phyloP scores from a whole-genome alignment of 2,329 filamentous ascomycete genomes.

The Scopulariopsis brevicaulis region DNA sequence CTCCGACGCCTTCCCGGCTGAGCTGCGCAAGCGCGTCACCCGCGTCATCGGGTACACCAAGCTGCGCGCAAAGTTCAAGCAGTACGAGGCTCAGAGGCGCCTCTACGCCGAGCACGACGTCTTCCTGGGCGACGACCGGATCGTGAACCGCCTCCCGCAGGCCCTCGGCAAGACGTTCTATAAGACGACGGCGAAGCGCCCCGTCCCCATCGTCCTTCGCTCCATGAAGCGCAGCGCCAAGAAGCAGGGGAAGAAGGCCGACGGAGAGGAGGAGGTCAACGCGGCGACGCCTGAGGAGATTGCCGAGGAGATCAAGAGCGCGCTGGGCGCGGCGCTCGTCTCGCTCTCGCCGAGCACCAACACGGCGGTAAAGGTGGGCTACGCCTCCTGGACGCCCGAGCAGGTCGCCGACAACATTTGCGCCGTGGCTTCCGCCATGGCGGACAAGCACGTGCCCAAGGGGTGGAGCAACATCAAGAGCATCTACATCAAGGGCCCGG shows the following conservation, averaged over 20 bases:
- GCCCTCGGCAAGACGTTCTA: slow-evolving; percentile 89
- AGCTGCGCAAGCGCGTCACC: slow-evolving; percentile 56
- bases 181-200: slow-evolving; percentile 70
- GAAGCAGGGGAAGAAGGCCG: slow-evolving; percentile 18
- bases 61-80: slow-evolving; percentile 70
- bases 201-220: slow-evolving; percentile 68
- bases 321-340: slow-evolving; percentile 67
- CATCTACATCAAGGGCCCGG: slow-evolving; percentile 82
- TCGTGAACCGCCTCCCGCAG: slow-evolving; percentile 62
- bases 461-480: slow-evolving; percentile 79
- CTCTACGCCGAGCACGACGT: slow-evolving; percentile 80
- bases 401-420: slow-evolving; percentile 73
- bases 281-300: slow-evolving; percentile 52
- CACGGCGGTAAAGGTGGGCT: slow-evolving; percentile 70
- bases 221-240: slow-evolving; percentile 41
- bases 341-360: slow-evolving; percentile 69
- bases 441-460: slow-evolving; percentile 71
- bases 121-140: slow-evolving; percentile 85
- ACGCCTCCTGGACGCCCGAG: slow-evolving; percentile 60
- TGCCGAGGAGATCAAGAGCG: slow-evolving; percentile 70
- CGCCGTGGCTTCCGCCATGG: slow-evolving; percentile 55
- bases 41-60: slow-evolving; percentile 75
- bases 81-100: slow-evolving; percentile 78
- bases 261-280: slow-evolving; percentile 19
- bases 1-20: slow-evolving; percentile 57